Base-by-base conservation (phyloP, 345 rosid species). In the Zanthoxylum bungeanum region DNA sequence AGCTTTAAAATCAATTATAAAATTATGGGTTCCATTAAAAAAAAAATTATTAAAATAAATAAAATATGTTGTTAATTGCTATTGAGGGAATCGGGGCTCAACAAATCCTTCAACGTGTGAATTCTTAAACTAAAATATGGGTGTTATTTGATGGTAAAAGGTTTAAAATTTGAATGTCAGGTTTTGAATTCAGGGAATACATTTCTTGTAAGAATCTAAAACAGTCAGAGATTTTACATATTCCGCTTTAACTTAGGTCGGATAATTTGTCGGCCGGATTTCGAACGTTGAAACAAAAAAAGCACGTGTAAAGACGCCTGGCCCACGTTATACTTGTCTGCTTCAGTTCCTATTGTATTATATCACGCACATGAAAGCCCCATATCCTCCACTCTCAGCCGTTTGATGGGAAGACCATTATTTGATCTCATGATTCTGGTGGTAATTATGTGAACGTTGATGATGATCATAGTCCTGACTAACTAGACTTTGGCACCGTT, bases 261-360 rank as follows among this genome's bases (percentile, higher is more conserved):
- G n/a, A n/a, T n/a, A n/a, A n/a, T n/a, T n/a, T n/a, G n/a, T n/a
- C n/a, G n/a, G n/a, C n/a, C n/a, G n/a, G n/a, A n/a, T n/a, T n/a
- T n/a, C n/a, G n/a, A n/a, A n/a, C n/a, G n/a, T n/a, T n/a, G n/a
- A n/a, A n/a, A n/a, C n/a, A n/a, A n/a, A 2, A 56, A 63, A 75
- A 27, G 59, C 24, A 33, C 50, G 17, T 31, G 28, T 17, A 34
- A 72, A 60, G 69, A 49, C 33, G 21, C 50, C 33, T 71, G 74
- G 66, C 76, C 74, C 81, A 69, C 77, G 40, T 33, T 56, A 73
- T 69, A 68, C 77, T 78, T 78, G 73, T 71, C 75, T 47, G 24
- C 58, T 69, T 30, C 60, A 9, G 31, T 37, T 6, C 2, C 62
- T 22, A 40, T 16, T 7, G 55, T 74, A 19, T 22, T 12, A n/a